Conservation (phyloP, 441 rosid genomes). For the Mallotus repandus region DNA sequence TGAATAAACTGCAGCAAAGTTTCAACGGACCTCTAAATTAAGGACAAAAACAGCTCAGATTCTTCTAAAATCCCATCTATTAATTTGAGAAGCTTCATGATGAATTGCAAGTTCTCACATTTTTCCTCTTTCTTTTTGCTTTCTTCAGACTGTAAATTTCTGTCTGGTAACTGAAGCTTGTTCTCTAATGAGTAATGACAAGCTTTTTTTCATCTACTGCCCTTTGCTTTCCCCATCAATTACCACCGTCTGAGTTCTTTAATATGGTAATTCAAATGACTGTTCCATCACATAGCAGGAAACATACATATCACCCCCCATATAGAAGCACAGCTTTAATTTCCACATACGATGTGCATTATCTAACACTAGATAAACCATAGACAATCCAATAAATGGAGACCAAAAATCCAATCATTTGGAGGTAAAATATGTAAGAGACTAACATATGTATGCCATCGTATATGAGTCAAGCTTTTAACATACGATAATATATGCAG, state of each 20-base stretch:
- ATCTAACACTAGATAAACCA: neutral
- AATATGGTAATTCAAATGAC: neutral
- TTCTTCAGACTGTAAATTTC: neutral
- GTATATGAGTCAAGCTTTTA: neutral
- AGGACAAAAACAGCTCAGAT: neutral
- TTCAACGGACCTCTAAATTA: neutral
- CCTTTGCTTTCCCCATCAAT: neutral
- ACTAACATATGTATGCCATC: neutral
- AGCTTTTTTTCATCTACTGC: too few relatives aligned
- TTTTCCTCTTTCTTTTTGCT: neutral
- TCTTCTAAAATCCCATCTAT: neutral
- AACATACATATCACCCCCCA: neutral
- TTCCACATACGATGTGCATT: neutral
- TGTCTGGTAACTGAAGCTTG: neutral
- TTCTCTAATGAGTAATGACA: neutral
- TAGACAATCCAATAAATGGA: neutral
- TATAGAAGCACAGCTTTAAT: neutral
- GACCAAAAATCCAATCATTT: constrained; percentile 1
- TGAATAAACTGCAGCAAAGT: neutral
- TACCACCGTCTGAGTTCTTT: neutral
- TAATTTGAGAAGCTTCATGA: too few relatives aligned
- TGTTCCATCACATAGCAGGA: neutral
- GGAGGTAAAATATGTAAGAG: neutral
- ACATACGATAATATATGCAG: neutral
- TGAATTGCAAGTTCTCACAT: neutral